phyloP scores from a whole-genome alignment of 441 rosid species.

The Adansonia gregorii region DNA sequence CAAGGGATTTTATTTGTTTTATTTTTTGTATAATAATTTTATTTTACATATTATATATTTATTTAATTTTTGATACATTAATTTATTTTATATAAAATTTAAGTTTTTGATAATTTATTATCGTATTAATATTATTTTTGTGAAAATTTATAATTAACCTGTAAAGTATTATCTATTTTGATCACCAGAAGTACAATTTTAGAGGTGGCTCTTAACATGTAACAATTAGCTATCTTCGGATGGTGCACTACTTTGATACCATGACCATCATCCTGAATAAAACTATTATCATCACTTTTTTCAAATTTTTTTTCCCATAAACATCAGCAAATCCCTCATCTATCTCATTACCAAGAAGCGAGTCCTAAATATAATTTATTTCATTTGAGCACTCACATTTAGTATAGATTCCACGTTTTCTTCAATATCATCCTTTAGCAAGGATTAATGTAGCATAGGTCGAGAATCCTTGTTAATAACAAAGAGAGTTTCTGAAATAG shows the following conservation, averaged over 20 bases:
- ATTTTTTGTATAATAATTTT: too few relatives aligned
- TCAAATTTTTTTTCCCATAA: conserved; percentile 65
- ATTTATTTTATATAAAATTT: too few relatives aligned
- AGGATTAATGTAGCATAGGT: conserved; percentile 34
- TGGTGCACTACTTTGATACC: not conserved
- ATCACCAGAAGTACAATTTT: too few relatives aligned
- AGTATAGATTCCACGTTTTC: conserved; percentile 70
- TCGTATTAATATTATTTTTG: too few relatives aligned
- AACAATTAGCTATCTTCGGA: too few relatives aligned
- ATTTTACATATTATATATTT: too few relatives aligned
- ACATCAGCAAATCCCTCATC: conserved; percentile 71
- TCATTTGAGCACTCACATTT: conserved; percentile 68
- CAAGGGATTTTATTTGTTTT: too few relatives aligned
- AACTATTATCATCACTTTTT: conserved; percentile 61
- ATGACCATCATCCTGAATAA: conserved; percentile 42
- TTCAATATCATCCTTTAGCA: conserved; percentile 51
- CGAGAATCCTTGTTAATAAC: conserved; percentile 53
- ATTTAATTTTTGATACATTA: too few relatives aligned
- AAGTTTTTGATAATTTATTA: too few relatives aligned
- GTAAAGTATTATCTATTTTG: too few relatives aligned
- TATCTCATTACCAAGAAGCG: conserved; percentile 52
- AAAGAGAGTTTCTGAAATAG: conserved; percentile 64
- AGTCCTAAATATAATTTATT: conserved; percentile 60
- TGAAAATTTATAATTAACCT: too few relatives aligned
- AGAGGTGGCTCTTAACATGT: too few relatives aligned